Conservation (phyloP, 805 yeast genomes). For the Yamadazyma laniorum region DNA sequence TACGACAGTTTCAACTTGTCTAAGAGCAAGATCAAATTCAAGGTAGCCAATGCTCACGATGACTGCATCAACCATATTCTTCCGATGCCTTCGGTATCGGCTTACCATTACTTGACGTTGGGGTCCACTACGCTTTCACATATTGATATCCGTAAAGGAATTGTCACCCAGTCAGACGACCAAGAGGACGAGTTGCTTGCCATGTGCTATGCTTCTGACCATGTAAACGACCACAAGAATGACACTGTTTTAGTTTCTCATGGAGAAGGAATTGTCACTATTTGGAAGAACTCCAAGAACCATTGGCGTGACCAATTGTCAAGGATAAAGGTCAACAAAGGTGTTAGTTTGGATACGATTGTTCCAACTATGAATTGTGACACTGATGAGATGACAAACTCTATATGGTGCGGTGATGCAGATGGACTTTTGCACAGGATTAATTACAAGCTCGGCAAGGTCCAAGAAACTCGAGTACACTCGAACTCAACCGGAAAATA, state of each 20-base stretch:
- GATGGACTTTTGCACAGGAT: conserved; percentile 72
- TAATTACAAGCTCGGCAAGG: conserved; percentile 60
- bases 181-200: conserved; percentile 92
- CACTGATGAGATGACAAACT: conserved; percentile 42
- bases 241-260: conserved; percentile 75
- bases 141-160: conserved; percentile 74
- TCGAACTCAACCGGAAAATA: conserved; percentile 38
- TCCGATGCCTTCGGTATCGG: conserved; percentile 66
- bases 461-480: conserved; percentile 66
- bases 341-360: conserved; percentile 72
- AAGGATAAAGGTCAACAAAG: conserved; percentile 65
- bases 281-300: conserved; percentile 77
- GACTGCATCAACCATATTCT: conserved; percentile 76
- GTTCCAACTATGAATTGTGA: conserved; percentile 55
- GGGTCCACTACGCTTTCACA: conserved; percentile 82
- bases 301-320: conserved; percentile 74
- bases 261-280: conserved; percentile 85
- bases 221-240: conserved; percentile 47
- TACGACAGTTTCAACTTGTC: conserved; percentile 57
- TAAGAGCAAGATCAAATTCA: conserved; percentile 40
- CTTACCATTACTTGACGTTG: conserved; percentile 72
- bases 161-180: conserved; percentile 69
- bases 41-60: conserved; percentile 59
- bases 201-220: conserved; percentile 62
- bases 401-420: conserved; percentile 77